phyloP scores from a whole-genome alignment of 805 yeast species.

The Lachancea kluyveri region DNA sequence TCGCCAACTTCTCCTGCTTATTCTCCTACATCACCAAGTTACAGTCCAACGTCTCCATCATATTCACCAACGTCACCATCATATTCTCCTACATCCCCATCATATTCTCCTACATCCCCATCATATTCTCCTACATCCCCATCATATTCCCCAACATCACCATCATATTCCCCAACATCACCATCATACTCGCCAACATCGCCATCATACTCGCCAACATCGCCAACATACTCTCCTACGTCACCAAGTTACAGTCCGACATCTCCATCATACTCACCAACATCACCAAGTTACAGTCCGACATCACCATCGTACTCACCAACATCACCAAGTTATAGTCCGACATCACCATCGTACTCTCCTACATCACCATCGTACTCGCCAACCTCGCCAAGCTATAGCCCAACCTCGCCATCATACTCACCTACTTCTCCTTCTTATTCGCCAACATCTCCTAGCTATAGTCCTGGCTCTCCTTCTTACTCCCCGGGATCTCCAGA shows the following conservation, averaged over 20 bases:
- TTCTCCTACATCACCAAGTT: conserved; percentile 76
- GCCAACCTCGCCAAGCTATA: conserved; percentile 64
- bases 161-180: conserved; percentile 46
- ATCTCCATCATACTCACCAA: conserved; percentile 65
- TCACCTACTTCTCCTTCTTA: conserved; percentile 72
- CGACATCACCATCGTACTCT: conserved; percentile 51
- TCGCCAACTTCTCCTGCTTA: conserved; percentile 73
- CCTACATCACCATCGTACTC: conserved; percentile 77
- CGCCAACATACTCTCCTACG: conserved; percentile 57
- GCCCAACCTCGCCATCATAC: conserved; percentile 77
- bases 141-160: conserved; percentile 44
- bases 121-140: conserved; percentile 51
- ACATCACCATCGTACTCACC: conserved; percentile 53
- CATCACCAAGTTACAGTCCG: conserved; percentile 60
- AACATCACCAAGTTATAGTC: conserved; percentile 51
- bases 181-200: conserved; percentile 63
- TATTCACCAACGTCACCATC: conserved; percentile 71
- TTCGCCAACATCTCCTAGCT: conserved; percentile 38
- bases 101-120: conserved; percentile 77
- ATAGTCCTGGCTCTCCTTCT: conserved; percentile 70
- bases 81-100: conserved; percentile 62
- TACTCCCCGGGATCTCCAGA: conserved; percentile 50
- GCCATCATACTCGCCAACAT: conserved; percentile 49
- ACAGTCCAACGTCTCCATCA: conserved; percentile 62
- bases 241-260: conserved; percentile 71